These are phyloP conservation scores for Apiospora kogelbergensis DNA, from an alignment of 2,329 filamentous ascomycete genomes.

Conservation along the genomic window DNA sequence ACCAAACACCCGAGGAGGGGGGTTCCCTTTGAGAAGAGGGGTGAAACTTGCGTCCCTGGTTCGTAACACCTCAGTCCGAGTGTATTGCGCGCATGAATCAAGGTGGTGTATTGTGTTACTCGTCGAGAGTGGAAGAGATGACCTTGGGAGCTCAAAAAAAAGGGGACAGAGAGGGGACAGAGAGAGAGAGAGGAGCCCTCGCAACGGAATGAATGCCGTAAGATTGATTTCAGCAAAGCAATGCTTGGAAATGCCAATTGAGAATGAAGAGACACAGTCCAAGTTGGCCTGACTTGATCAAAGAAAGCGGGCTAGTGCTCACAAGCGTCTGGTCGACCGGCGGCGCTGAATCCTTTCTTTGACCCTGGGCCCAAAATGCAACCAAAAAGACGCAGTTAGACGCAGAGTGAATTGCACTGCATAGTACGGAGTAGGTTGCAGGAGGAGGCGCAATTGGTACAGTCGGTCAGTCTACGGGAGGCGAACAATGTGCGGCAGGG, in stretches of 20 bases:
- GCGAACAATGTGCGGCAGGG: not conserved
- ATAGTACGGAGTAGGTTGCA: not conserved
- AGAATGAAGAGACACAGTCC: not conserved
- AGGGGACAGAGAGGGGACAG: not conserved
- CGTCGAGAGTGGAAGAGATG: not conserved
- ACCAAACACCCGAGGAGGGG: not conserved
- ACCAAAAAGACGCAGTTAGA: conserved; percentile 3
- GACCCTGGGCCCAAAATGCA: not conserved
- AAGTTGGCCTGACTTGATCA: not conserved
- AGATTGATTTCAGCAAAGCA: conserved; percentile 7
- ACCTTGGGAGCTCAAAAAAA: not conserved
- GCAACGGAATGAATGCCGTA: not conserved
- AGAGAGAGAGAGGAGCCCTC: not conserved
- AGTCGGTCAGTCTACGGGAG: not conserved
- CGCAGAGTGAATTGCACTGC: conserved; percentile 4
- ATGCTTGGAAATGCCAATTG: conserved; percentile 3
- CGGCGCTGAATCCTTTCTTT: conserved; percentile 6
- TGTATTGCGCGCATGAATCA: not conserved
- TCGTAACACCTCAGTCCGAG: not conserved
- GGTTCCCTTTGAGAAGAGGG: not conserved
- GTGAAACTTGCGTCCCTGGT: conserved; percentile 7
- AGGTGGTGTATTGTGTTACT: not conserved
- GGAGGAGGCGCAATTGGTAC: not conserved
- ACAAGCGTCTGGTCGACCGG: not conserved
- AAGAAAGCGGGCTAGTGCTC: conserved; percentile 1